phyloP scores from a whole-genome alignment of 208 protist genomes.

The Wallacemonas sp. region DNA sequence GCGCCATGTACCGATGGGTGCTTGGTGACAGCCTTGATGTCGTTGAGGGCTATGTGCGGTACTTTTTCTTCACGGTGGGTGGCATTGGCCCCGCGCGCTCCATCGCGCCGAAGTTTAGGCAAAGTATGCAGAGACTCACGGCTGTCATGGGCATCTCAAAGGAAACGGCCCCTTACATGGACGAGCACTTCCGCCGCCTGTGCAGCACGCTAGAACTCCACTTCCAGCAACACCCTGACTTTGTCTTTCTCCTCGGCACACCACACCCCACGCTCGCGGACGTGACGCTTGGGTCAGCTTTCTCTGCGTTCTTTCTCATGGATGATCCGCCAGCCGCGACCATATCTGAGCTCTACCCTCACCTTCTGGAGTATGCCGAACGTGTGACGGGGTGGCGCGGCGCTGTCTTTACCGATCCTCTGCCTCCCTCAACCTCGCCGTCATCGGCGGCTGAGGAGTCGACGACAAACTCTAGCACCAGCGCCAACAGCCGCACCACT shows the following conservation, averaged over 20 bases:
- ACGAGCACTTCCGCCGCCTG: conserved; percentile 78
- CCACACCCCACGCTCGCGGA: conserved; percentile 85
- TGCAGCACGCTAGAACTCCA: conserved; percentile 73
- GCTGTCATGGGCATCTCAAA: conserved; percentile 58
- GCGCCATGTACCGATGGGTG: conserved; percentile 80
- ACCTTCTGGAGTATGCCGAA: conserved; percentile 72
- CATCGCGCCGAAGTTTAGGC: conserved; percentile 45
- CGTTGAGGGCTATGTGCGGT: conserved; percentile 72
- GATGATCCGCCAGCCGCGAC: conserved; percentile 72
- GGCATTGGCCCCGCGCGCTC: conserved; percentile 41
- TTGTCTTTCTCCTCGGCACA: conserved; percentile 70
- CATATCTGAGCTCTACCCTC: conserved; percentile 61
- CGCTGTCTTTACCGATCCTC: conserved; percentile 10
- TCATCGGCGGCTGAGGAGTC: conserved; percentile 11
- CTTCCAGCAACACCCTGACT: conserved; percentile 38
- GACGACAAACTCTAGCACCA: no score
- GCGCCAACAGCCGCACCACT: no score
- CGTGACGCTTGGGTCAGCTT: conserved; percentile 71
- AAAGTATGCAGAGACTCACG: conserved; percentile 55
- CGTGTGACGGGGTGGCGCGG: conserved; percentile 79
- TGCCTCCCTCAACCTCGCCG: not conserved
- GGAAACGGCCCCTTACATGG: conserved; percentile 69
- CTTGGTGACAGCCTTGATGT: conserved; percentile 52
- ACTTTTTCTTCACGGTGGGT: conserved; percentile 60
- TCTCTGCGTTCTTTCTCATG: conserved; percentile 78